phyloP scores from a whole-genome alignment of 2,329 filamentous ascomycete species.

The Aspergillus novofumigatus region DNA sequence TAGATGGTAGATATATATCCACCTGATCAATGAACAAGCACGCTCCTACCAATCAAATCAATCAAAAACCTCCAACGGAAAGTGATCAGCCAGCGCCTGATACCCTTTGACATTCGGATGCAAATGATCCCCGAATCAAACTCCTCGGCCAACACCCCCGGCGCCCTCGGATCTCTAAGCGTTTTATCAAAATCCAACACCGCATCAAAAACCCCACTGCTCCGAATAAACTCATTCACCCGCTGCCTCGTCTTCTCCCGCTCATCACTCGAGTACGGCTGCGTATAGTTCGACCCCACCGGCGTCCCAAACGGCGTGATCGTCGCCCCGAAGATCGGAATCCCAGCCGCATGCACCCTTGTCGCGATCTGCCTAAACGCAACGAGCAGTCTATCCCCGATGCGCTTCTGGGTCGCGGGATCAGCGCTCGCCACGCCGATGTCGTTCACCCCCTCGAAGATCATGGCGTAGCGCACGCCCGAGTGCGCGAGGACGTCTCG shows the following conservation, averaged over 20 bases:
- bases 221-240: slow-evolving; percentile 60
- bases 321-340: slow-evolving; percentile 59
- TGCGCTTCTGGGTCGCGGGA: slow-evolving; percentile 39
- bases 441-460: slow-evolving; percentile 68
- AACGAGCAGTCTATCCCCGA: slow-evolving; percentile 52
- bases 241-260: slow-evolving; percentile 54
- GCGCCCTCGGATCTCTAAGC: slow-evolving; percentile 49
- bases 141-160: slow-evolving; percentile 46
- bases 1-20: neutral
- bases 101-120: slow-evolving; percentile 61
- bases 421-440: slow-evolving; percentile 54
- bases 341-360: slow-evolving; percentile 51
- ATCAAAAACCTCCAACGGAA: slow-evolving; percentile 51
- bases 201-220: slow-evolving; percentile 54
- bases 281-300: slow-evolving; percentile 25
- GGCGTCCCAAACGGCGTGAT: slow-evolving; percentile 60
- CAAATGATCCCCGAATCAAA: slow-evolving; percentile 61
- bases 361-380: slow-evolving; percentile 57
- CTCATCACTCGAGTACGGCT: slow-evolving; percentile 53
- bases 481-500: slow-evolving; percentile 60
- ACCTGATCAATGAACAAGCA: too few relatives aligned
- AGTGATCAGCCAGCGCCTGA: slow-evolving; percentile 54
- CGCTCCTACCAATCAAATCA: too few relatives aligned
- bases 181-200: slow-evolving; percentile 60
- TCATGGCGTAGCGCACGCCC: slow-evolving; percentile 57